Conservation (phyloP, 495 filamentous ascomycete genomes). For the Acidiella bohemica region DNA sequence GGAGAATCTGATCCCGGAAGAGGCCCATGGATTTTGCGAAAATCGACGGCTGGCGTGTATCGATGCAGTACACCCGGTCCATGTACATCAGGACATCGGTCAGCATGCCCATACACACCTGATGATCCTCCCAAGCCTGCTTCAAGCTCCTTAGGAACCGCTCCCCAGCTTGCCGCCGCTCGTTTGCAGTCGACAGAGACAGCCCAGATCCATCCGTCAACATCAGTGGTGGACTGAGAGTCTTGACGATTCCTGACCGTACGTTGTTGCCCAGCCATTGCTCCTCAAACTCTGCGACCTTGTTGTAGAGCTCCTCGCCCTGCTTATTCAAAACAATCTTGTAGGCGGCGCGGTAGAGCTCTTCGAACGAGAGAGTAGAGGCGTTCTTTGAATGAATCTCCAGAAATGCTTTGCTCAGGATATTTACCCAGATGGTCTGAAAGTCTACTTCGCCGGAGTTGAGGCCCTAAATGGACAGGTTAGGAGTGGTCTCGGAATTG, state of each 20-base stretch:
- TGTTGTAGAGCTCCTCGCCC: slow-evolving; percentile 69
- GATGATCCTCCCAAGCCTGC: slow-evolving; percentile 74
- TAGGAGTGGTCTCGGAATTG: background rate
- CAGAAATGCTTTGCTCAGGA: slow-evolving; percentile 55
- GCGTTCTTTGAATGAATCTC: slow-evolving; percentile 91
- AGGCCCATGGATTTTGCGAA: slow-evolving; percentile 72
- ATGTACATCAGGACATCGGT: slow-evolving; percentile 98
- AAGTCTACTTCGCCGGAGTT: slow-evolving; percentile 53
- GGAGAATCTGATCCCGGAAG: slow-evolving; percentile 72
- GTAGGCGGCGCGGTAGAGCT: slow-evolving; percentile 91
- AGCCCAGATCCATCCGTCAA: slow-evolving; percentile 17
- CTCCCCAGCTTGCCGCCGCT: slow-evolving; percentile 68
- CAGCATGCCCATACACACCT: slow-evolving; percentile 88
- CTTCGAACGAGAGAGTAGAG: slow-evolving; percentile 81
- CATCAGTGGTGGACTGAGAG: slow-evolving; percentile 43
- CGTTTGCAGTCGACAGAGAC: slow-evolving; percentile 45
- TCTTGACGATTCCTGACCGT: slow-evolving; percentile 45
- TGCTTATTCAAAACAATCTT: slow-evolving; percentile 82
- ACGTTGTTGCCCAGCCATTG: slow-evolving; percentile 62
- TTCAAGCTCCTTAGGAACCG: slow-evolving; percentile 66
- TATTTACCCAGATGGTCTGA: slow-evolving; percentile 66
- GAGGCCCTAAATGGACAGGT: slow-evolving; percentile 37
- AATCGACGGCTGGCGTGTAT: slow-evolving; percentile 61
- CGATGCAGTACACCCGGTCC: slow-evolving; percentile 67
- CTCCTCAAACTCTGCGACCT: slow-evolving; percentile 65